Base-by-base conservation (phyloP, 495 filamentous ascomycete species). In the Talaromyces proteolyticus region DNA sequence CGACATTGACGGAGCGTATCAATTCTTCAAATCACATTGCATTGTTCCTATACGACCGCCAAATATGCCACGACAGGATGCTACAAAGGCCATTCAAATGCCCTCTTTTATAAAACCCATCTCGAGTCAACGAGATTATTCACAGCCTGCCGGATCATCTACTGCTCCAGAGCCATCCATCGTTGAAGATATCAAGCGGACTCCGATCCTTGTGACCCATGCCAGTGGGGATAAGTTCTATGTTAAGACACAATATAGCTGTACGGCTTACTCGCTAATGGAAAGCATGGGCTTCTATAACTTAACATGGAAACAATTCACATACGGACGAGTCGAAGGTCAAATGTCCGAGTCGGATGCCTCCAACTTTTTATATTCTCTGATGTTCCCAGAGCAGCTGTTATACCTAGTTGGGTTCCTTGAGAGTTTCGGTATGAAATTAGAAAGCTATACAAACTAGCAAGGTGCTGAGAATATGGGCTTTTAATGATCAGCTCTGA, bases 1-100 rank as follows among this genome's bases (percentile, higher is more conserved):
- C 24, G 22, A 45, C 14, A 29, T 37, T 16, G 49, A 51, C 23
- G 20, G 37, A 23, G 49, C 49, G 18, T 24, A 17, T 3, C 21
- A 24, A 17, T 51, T 51, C 16, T 51, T 43, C 21, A 51, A 44
- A 43, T 44, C 24, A 16, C 36, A 25, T 7, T 20, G 36, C 18
- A 47, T 37, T 6, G 18, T 34, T 18, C 25, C 45, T 14, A 34
- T 20, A 19, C 45, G 37, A 19, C 25, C 17, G 37, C 22, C 23
- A n/a, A 25, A 45, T 12, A 37, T 37, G 16, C 26, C 19, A 12
- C 43, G 16, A 10, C 43, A 45, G 43, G 16, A 34, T 12, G 17
- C 22, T 19, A 8, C 43, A 29, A 16, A 22, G n/a, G n/a, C 34
- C 34, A 37, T 37, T 21, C 29, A 34, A 34, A 34, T 34, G 29